Evolutionary conservation across 2,329 filamentous ascomycete species (phyloP).

Genomic region (Colletotrichum cordylinicola): DNA sequence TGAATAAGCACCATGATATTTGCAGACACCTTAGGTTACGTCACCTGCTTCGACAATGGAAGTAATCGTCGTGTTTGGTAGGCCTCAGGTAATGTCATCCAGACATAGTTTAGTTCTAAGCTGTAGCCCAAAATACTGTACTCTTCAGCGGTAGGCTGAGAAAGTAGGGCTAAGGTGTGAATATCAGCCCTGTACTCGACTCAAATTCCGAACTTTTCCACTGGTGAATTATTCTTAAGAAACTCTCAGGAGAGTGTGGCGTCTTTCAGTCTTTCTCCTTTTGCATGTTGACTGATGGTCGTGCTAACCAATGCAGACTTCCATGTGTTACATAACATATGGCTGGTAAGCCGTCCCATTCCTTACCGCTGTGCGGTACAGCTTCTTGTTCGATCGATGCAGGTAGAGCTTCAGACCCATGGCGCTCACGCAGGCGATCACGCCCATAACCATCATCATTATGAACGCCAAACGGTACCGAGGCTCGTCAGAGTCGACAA

Average conservation of each 20-base stretch:
- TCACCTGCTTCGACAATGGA: neutral
- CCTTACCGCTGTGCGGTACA: constrained; percentile 14
- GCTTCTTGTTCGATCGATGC: constrained; percentile 23
- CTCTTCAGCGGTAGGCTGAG: too few species aligned
- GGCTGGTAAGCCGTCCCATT: constrained; percentile 24
- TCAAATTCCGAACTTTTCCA: too few species aligned
- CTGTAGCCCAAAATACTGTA: too few species aligned
- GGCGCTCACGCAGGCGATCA: constrained; percentile 1
- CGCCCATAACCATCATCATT: constrained; percentile 24
- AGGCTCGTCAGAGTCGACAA: constrained; percentile 26
- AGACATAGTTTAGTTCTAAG: too few species aligned
- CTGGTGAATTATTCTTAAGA: too few species aligned
- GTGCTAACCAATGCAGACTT: too few species aligned
- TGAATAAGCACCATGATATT: neutral
- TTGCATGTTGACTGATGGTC: too few species aligned
- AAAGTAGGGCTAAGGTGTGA: too few species aligned
- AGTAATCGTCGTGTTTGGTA: neutral
- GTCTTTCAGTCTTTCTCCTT: too few species aligned
- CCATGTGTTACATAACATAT: constrained; percentile 15
- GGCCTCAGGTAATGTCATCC: too few species aligned
- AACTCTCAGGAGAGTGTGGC: too few species aligned
- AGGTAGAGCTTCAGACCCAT: constrained; percentile 24
- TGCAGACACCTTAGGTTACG: neutral
- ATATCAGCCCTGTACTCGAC: too few species aligned
- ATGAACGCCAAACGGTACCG: constrained; percentile 28